These are phyloP conservation scores for Polytolypa hystricis DNA, from an alignment of 2,329 filamentous ascomycete species.

Conservation along the genomic window DNA sequence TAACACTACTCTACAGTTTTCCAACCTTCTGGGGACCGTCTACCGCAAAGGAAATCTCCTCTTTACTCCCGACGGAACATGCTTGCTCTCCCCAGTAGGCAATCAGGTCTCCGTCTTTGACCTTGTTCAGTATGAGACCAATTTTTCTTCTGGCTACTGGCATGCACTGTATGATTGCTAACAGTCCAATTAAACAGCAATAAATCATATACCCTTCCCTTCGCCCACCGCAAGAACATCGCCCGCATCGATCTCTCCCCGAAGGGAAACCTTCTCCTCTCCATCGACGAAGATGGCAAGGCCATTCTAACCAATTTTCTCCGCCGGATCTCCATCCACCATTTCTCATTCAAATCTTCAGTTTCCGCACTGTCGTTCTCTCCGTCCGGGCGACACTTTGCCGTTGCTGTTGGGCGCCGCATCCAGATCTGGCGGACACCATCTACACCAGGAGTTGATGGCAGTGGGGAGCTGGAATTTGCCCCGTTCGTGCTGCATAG, in stretches of 20 bases:
- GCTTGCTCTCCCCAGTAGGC: slow-evolving; percentile 89
- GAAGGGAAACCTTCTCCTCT: slow-evolving; percentile 80
- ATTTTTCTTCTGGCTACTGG: background rate
- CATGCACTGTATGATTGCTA: background rate
- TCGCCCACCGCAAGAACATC: slow-evolving; percentile 91
- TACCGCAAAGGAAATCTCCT: slow-evolving; percentile 96
- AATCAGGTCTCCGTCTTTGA: slow-evolving; percentile 95
- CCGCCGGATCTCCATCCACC: slow-evolving; percentile 75
- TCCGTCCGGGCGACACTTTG: slow-evolving; percentile 82
- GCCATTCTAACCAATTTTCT: slow-evolving; percentile 87
- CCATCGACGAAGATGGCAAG: slow-evolving; percentile 86
- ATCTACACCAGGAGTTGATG: slow-evolving; percentile 69
- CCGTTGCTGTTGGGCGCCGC: slow-evolving; percentile 72
- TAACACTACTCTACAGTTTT: slow-evolving; percentile 58
- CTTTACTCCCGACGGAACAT: slow-evolving; percentile 92
- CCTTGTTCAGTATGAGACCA: slow-evolving; percentile 65
- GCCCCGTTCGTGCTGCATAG: slow-evolving; percentile 87
- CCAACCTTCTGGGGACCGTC: slow-evolving; percentile 94
- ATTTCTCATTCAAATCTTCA: slow-evolving; percentile 85
- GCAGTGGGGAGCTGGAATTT: slow-evolving; percentile 78
- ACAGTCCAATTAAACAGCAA: slow-evolving; percentile 20
- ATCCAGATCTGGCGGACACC: slow-evolving; percentile 96
- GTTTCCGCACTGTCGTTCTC: slow-evolving; percentile 82
- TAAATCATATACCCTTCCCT: slow-evolving; percentile 44
- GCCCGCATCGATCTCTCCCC: slow-evolving; percentile 77